phyloP scores from a whole-genome alignment of 768 basidiomycete genomes.

The Lactifluus rugatus region DNA sequence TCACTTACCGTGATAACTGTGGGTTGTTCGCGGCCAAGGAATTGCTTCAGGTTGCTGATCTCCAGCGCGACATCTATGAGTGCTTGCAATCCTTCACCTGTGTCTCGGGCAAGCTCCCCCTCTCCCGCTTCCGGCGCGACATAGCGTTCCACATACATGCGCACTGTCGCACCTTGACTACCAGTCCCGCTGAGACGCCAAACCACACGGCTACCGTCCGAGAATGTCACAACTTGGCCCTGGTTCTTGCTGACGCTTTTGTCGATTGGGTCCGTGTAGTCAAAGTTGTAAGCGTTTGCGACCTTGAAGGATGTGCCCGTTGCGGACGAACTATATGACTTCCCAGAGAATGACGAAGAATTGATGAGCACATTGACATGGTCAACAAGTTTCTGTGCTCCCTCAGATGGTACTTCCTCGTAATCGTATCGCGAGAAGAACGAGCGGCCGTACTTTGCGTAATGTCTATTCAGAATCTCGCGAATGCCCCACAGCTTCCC shows the following conservation, averaged over 20 bases:
- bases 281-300: conserved; percentile 72
- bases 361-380: conserved; percentile 65
- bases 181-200: conserved; percentile 96
- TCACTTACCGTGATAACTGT: conserved; percentile 73
- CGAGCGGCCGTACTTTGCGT: conserved; percentile 86
- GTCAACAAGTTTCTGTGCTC: conserved; percentile 77
- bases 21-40: conserved; percentile 80
- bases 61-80: conserved; percentile 91
- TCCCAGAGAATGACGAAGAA: conserved; percentile 56
- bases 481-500: conserved; percentile 81
- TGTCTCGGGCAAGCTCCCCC: conserved; percentile 59
- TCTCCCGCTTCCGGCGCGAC: conserved; percentile 60
- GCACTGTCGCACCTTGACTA: conserved; percentile 90
- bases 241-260: conserved; percentile 88
- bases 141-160: conserved; percentile 94
- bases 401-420: conserved; percentile 90
- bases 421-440: conserved; percentile 99
- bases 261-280: conserved; percentile 99
- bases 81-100: conserved; percentile 86
- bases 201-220: conserved; percentile 87
- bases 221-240: conserved; percentile 86
- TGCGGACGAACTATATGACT: conserved; percentile 55
- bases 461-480: conserved; percentile 81
- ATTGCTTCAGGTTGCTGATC: conserved; percentile 76
- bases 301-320: conserved; percentile 69